Percentiles rank a stretch among this genome's conserved stretches.
Conservation (phyloP, 208 protist species). For the Leishmania amazonensis region DNA sequence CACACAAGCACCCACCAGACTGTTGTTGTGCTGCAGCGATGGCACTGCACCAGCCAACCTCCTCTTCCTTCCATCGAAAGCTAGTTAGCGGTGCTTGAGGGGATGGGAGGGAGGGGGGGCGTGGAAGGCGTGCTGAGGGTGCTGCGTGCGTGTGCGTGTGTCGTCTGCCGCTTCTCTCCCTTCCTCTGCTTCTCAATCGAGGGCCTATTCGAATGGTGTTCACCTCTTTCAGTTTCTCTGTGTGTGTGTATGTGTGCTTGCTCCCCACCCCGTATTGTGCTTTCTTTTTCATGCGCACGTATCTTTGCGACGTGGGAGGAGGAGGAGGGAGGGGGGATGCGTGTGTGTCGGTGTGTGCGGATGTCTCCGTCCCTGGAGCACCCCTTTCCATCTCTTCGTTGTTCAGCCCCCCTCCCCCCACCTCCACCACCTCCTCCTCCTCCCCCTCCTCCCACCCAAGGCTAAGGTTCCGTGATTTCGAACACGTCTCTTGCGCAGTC, state of each 20-base stretch:
- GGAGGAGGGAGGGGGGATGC: not conserved
- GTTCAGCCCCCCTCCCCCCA: not conserved
- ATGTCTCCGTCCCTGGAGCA: not conserved
- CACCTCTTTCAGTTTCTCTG: too few relatives aligned
- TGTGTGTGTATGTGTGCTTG: not conserved
- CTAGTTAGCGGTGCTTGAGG: not conserved
- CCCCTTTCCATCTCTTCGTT: not conserved
- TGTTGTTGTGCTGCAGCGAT: not conserved
- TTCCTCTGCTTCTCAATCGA: not conserved
- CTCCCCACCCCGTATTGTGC: not conserved
- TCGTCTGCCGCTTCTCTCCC: too few relatives aligned
- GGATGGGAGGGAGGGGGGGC: not conserved
- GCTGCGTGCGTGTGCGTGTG: too few relatives aligned
- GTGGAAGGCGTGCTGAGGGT: not conserved
- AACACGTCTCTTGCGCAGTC: not conserved
- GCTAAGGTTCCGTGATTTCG: not conserved
- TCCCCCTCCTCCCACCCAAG: not conserved
- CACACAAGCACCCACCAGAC: not conserved
- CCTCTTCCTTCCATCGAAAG: not conserved
- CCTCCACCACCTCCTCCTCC: not conserved
- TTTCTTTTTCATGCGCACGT: not conserved
- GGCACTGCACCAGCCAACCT: not conserved
- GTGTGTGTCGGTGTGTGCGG: not conserved
- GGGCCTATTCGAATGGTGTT: too few relatives aligned
- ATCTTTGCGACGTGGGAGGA: too few relatives aligned